Base-by-base conservation (phyloP, 2,329 filamentous ascomycete species). In the Cryphonectria radicalis region DNA sequence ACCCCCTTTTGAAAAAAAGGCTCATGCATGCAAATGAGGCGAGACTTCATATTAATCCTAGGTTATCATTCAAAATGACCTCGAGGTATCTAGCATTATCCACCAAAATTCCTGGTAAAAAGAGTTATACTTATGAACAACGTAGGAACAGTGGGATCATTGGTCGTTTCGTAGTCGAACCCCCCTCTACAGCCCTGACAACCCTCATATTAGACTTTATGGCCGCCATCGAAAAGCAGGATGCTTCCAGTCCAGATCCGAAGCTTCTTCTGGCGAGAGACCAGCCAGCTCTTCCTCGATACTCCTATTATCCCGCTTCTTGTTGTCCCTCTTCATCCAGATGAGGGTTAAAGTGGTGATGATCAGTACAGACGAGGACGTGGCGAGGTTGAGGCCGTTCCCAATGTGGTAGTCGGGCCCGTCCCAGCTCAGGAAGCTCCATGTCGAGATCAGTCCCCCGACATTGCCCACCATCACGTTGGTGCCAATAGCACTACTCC, bases 381-480 rank as follows among this genome's bases (percentile, higher is more conserved):
- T 89, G 0, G 87, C 91, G 55, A 93, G 77, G 75, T 93, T 92
- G 50, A 93, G 78, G 0, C 91, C 91, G 76, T 93, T 93, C 1
- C 91, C 91, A 70, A 93, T 92, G 72, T 84, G 89, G 76, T 89
- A 94, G 71, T 93, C 80, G 0, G 91, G 91, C 0, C 76, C 87
- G 76, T 93, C 91, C 74, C 81, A 87, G 0, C 87, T 85, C 22
- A 92, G 76, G 79, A 91, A 92, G 1, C 84, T 85, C 90, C 90
- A 92, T 0, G 89, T 91, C 0, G 88, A 86, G 71, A 92, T 85
- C 46, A 93, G 78, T 0, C 91, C 92, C 2, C 92, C 92, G n/a
- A 93, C 77, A 69, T 93, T 93, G 40, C 91, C 92, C 35, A 92
- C 82, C 90, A 93, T 93, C 76, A 93, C 88, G 57, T 89, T 89